Evolutionary conservation across 2,329 filamentous ascomycete species (phyloP).

Genomic region (Hypoxylon sp.): DNA sequence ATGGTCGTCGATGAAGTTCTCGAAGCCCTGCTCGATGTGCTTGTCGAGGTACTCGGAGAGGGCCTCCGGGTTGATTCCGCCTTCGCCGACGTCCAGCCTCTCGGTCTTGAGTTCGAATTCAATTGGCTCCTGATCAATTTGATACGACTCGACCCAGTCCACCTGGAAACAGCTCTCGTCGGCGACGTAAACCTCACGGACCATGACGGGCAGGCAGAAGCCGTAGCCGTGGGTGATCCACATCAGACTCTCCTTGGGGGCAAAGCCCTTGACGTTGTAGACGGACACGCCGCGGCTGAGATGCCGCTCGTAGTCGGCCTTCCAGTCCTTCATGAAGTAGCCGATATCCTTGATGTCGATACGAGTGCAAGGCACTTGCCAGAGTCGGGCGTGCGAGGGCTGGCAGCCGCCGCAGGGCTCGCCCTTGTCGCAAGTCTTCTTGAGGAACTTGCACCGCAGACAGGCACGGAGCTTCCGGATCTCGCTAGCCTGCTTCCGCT

Average conservation of each 20-base stretch:
- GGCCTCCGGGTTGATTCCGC: conserved; percentile 81
- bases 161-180: conserved; percentile 93
- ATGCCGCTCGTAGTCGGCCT: conserved; percentile 93
- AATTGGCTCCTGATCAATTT: conserved; percentile 72
- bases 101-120: conserved; percentile 89
- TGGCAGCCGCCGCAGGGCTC: conserved; percentile 96
- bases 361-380: conserved; percentile 97
- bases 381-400: conserved; percentile 91
- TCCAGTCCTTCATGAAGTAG: conserved; percentile 99
- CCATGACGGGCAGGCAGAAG: conserved; percentile 89
- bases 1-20: conserved; percentile 93
- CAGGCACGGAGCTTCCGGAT: conserved; percentile 95
- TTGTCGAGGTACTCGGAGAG: conserved; percentile 93
- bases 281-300: conserved; percentile 86
- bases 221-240: conserved; percentile 98
- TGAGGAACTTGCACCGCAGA: conserved; percentile 95
- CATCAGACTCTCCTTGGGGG: conserved; percentile 72
- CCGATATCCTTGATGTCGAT: conserved; percentile 99
- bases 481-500: conserved; percentile 95
- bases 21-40: conserved; percentile 90
- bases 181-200: conserved; percentile 89
- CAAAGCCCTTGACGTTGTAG: conserved; percentile 90
- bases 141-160: conserved; percentile 88
- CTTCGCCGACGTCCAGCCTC: conserved; percentile 86
- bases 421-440: conserved; percentile 98